Evolutionary conservation across 768 basidiomycete genomes (phyloP).

Genomic region (Cyathus striatus): DNA sequence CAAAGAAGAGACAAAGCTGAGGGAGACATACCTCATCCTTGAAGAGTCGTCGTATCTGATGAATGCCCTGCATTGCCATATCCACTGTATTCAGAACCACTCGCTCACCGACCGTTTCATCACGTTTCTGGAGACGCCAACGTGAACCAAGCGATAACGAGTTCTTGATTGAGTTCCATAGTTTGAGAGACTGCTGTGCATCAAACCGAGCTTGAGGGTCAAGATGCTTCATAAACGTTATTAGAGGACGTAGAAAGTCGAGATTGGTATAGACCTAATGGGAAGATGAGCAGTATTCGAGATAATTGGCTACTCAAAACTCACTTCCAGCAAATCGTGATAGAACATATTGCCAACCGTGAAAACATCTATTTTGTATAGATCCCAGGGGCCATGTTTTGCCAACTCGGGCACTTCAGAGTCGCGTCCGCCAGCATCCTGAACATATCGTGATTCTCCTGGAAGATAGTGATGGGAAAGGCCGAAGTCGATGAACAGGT

Average conservation of each 20-base stretch:
- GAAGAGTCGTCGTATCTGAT: neutral
- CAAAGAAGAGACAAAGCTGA: too few relatives aligned
- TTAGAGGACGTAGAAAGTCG: neutral
- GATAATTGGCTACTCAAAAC: neutral
- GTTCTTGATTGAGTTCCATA: neutral
- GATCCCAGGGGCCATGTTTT: constrained; percentile 11
- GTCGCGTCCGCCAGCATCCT: constrained; percentile 16
- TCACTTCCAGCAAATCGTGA: constrained; percentile 18
- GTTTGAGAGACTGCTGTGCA: neutral
- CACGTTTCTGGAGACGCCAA: neutral
- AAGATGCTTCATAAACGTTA: neutral
- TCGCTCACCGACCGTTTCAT: neutral
- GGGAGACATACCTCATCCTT: neutral
- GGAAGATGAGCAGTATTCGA: neutral
- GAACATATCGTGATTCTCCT: neutral
- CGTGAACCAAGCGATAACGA: neutral
- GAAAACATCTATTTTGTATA: constrained; percentile 24
- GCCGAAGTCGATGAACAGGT: constrained; percentile 33
- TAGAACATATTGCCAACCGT: constrained; percentile 20
- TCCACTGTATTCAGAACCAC: neutral
- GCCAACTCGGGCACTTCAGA: constrained; percentile 10
- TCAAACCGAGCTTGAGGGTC: neutral
- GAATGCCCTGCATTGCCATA: neutral
- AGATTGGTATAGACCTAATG: neutral
- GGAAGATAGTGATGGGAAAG: constrained; percentile 14